Evolutionary conservation across 208 protist genomes (phyloP), one percentile per base, ranked within the genome.

Genomic region (Crithidia acanthocephali): DNA sequence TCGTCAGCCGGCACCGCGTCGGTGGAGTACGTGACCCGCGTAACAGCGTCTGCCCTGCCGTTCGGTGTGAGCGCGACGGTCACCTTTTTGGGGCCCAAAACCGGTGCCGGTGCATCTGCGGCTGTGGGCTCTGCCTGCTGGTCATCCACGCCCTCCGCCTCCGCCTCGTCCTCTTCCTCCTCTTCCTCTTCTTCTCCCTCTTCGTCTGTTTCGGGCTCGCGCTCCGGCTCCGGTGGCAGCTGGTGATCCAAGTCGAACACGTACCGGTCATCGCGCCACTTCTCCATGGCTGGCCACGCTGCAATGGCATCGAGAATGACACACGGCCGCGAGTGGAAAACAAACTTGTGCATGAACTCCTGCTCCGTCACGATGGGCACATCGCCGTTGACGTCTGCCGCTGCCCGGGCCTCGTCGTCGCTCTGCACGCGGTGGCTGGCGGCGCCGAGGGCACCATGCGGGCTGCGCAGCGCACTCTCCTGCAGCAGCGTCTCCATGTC

Each of bases 51-150:
- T 1, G 91, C 94, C 20, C 89, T 81, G n/a, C 94, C 94, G 68
- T 95, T 96, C 25, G 94, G 94, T 8, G 94, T 97, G n/a, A 95
- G 68, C n/a, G 90, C 87, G 25, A 98, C 91, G 0, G 84, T 96
- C 23, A 98, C 85, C 44, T 67, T 80, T 57, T 85, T 85, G 0
- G 74, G 76, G 0, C 61, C 74, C 16, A 70, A 18, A 4, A 48
- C 55, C 7, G 56, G 68, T 15, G 60, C 33, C 45, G 32, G 40
- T 2, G n/a, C 22, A 16, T 58, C 55, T 60, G 3, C 32, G 22
- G 32, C 51, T 22, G 37, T 22, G 20, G n/a, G 44, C 60, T 64
- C 60, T 7, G 23, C 20, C 33, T 35, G 16, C 22, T 42, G 35
- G 9, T 70, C 33, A 2, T 53, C 10, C 10, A 32, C n/a, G 10